These are phyloP conservation scores for Mesotaenium endlicherianum DNA, from an alignment of 139 green algal species.

Conservation along the genomic window DNA sequence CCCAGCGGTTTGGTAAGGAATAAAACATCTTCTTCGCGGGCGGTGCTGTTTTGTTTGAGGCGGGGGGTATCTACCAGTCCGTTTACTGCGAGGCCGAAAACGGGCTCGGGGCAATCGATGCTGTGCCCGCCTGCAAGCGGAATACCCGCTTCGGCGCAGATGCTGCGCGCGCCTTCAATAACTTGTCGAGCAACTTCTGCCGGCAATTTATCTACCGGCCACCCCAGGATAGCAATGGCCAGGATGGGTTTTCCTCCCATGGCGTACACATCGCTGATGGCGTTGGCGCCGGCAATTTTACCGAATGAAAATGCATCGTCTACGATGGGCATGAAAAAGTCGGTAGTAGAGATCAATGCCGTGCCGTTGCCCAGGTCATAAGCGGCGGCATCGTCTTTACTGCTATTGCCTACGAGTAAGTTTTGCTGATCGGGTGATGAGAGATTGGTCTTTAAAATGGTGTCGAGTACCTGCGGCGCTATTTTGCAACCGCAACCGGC, in stretches of 20 bases:
- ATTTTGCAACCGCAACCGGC: neutral
- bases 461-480: neutral
- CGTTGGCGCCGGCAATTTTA: neutral
- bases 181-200: neutral
- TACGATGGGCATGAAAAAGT: conserved; percentile 21
- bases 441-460: neutral
- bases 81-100: neutral
- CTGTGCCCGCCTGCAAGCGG: neutral
- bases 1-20: conserved; percentile 2
- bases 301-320: neutral
- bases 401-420: neutral
- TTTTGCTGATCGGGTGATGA: neutral
- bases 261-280: conserved; percentile 5
- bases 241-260: neutral
- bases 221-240: neutral
- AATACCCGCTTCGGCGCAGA: neutral
- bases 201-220: neutral
- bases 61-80: neutral
- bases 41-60: neutral
- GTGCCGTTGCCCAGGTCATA: neutral
- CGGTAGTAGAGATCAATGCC: neutral
- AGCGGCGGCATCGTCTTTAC: neutral
- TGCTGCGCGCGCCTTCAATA: neutral
- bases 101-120: neutral
- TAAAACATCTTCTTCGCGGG: neutral